Conservation (phyloP, 768 basidiomycete species). For the Pleurotus djamor region DNA sequence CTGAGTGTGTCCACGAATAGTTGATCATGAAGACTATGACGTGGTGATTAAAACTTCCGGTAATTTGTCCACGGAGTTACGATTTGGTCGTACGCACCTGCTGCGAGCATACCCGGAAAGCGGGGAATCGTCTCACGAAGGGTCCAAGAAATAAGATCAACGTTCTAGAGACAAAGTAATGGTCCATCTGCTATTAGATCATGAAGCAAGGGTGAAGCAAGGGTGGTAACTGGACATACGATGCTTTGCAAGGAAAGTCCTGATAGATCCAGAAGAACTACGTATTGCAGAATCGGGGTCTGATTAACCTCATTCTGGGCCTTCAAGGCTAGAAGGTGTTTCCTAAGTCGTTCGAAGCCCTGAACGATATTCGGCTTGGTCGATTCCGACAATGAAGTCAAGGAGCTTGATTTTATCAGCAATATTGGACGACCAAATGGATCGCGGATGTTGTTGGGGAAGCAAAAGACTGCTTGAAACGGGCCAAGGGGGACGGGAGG, state of each 20-base stretch:
- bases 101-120: slow-evolving; percentile 76
- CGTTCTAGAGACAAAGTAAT: slow-evolving; percentile 34
- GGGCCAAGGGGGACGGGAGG: slow-evolving; percentile 23
- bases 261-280: slow-evolving; percentile 64
- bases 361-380: slow-evolving; percentile 41
- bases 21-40: slow-evolving; percentile 65
- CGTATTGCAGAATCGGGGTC: slow-evolving; percentile 58
- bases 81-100: slow-evolving; percentile 37
- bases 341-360: slow-evolving; percentile 55
- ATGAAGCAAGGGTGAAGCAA: slow-evolving; percentile 3
- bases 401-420: slow-evolving; percentile 42
- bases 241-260: slow-evolving; percentile 51
- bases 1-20: slow-evolving; percentile 71
- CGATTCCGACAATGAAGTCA: slow-evolving; percentile 28
- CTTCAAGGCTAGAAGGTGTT: slow-evolving; percentile 52
- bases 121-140: slow-evolving; percentile 64
- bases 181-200: slow-evolving; percentile 8
- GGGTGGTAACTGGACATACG: slow-evolving; percentile 34
- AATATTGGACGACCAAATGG: slow-evolving; percentile 67
- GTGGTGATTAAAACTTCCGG: slow-evolving; percentile 2
- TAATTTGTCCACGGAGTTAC: slow-evolving; percentile 6
- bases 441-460: slow-evolving; percentile 54
- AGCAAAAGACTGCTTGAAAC: slow-evolving; percentile 44
- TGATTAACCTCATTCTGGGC: slow-evolving; percentile 20
- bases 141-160: slow-evolving; percentile 64